Evolutionary conservation across 176 grass and related monocot genomes (phyloP).

Genomic region (Oryza brachyantha): DNA sequence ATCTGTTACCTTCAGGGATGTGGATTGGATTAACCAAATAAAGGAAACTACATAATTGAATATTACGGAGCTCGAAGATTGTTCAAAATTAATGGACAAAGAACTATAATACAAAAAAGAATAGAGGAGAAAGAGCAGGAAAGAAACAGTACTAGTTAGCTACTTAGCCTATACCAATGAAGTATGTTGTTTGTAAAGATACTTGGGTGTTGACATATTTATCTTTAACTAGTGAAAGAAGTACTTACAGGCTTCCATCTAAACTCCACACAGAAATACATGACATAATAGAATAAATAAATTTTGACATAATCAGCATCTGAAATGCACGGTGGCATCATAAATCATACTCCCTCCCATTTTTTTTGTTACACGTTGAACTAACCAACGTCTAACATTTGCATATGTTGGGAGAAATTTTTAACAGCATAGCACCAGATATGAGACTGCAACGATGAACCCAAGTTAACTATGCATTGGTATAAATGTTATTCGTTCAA

Average conservation of each 20-base stretch:
- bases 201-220: not conserved
- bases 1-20: not conserved
- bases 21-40: not conserved
- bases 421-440: slow-evolving; percentile 4
- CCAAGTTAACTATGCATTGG: not conserved
- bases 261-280: not conserved
- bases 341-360: too few relatives aligned
- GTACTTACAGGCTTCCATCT: not conserved
- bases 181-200: not conserved
- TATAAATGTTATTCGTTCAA: not conserved
- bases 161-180: not conserved
- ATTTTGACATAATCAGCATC: slow-evolving; percentile 6
- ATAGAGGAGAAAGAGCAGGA: not conserved
- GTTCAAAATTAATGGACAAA: not conserved
- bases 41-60: not conserved
- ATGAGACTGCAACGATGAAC: not conserved
- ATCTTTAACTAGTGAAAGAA: not conserved
- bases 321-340: slow-evolving; percentile 2
- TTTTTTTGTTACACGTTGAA: too few relatives aligned
- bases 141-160: not conserved
- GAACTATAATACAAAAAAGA: not conserved
- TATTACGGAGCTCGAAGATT: not conserved
- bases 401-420: too few relatives aligned
- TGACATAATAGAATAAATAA: not conserved
- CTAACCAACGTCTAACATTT: too few relatives aligned